Percentiles rank a stretch among this genome's conserved stretches.
phyloP scores from a whole-genome alignment of 768 basidiomycete species.

The Mycena maculata region DNA sequence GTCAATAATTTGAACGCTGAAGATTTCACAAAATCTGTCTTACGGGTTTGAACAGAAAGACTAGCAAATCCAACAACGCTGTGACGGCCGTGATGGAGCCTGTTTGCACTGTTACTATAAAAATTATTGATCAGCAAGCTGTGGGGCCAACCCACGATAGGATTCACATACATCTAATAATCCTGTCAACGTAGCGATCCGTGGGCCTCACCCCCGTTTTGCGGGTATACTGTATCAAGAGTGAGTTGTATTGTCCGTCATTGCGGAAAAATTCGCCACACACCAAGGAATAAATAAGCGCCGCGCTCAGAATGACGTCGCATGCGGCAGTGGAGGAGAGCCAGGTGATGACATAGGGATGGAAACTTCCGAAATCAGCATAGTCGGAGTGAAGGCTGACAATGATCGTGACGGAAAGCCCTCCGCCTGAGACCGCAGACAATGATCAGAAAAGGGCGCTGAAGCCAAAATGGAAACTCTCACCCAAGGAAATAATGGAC shows the following conservation, averaged over 20 bases:
- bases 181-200: conserved; percentile 25
- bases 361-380: conserved; percentile 6
- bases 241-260: background rate
- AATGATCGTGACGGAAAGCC: conserved; percentile 16
- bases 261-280: background rate
- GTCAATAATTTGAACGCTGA: background rate
- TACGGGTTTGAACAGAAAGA: conserved; percentile 16
- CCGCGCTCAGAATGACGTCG: conserved; percentile 29
- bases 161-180: conserved; percentile 31
- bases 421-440: conserved; percentile 1
- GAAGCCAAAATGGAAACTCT: background rate
- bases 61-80: conserved; percentile 20
- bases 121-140: background rate
- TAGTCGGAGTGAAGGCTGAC: conserved; percentile 17
- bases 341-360: conserved; percentile 25
- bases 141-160: too few species aligned
- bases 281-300: conserved; percentile 30
- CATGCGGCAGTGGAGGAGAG: conserved; percentile 20
- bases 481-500: conserved; percentile 21
- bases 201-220: conserved; percentile 18
- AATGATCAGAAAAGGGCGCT: background rate
- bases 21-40: background rate
- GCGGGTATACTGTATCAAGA: conserved; percentile 6
- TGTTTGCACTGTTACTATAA: conserved; percentile 27
- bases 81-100: conserved; percentile 23